Percentiles rank a stretch among this genome's conserved stretches.
Conservation (phyloP, 257 asterid genomes). For the Dorcoceras hygrometricum region DNA sequence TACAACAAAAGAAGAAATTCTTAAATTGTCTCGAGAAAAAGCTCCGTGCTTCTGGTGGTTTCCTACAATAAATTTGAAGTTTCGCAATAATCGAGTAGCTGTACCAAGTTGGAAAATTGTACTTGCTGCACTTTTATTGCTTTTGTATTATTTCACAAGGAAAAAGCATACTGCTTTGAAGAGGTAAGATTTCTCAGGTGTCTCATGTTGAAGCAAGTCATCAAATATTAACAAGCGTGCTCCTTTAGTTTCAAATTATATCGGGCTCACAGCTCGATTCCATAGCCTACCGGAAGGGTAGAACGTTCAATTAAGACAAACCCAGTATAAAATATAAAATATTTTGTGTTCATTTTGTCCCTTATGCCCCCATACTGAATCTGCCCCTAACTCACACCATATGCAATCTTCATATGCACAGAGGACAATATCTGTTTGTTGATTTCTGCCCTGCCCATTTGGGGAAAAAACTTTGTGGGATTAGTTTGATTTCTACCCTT, state of each 20-base stretch:
- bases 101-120: conserved; percentile 36
- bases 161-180: conserved; percentile 54
- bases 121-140: background rate
- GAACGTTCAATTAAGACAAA: too few relatives aligned
- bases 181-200: conserved; percentile 4
- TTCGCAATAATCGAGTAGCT: conserved; percentile 43
- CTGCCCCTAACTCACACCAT: too few relatives aligned
- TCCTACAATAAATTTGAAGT: conserved; percentile 55
- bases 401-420: too few relatives aligned
- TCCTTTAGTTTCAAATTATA: background rate
- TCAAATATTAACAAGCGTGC: background rate
- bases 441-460: background rate
- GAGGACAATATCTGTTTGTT: background rate
- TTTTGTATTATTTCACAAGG: conserved; percentile 31
- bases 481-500: too few relatives aligned
- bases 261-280: background rate
- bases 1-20: conserved; percentile 48
- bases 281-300: background rate
- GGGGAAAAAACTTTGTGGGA: too few relatives aligned
- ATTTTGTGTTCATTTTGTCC: too few relatives aligned
- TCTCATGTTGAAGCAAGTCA: background rate
- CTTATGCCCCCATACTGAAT: too few relatives aligned
- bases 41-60: conserved; percentile 64
- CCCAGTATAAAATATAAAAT: too few relatives aligned
- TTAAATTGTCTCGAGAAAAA: conserved; percentile 46